Evolutionary conservation across 164 flowering plant genomes (phyloP), one percentile per base, ranked within the genome.

Genomic region (Berberis vulgaris): DNA sequence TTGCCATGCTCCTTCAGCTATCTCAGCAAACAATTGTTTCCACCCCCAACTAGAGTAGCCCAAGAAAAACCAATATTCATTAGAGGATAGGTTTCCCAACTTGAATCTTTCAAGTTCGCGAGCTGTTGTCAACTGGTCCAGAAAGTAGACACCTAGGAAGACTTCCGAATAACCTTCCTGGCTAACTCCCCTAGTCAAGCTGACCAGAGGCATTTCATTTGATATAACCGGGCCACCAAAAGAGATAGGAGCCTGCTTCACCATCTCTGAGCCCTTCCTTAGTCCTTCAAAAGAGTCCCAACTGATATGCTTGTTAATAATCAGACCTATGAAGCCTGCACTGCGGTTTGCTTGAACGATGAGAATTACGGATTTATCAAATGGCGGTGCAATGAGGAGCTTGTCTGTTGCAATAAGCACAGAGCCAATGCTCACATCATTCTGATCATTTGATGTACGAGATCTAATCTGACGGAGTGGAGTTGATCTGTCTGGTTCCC

Each of bases 31-130:
- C 13, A 93, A 77, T 64, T 93, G 98, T 41, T 84, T 71, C 96
- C 96, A 86, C 53, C 75, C 81, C 98, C 98, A 89, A 46, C 84
- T 70, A 2, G 96, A 78, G 62, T 77, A 85, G 6, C 98, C 98
- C 73, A 88, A 67, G 77, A 93, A 89, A 76, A 93, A 89, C 97
- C 98, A 93, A 63, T 73, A 85, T 52, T 81, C 82, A 41, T 62
- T 2, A 6, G 78, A 60, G 65, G 84, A 73, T 46, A 45, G 67
- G 60, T 82, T 83, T 44, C 86, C 84, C 6, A 72, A 66, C 66
- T 71, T 83, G 40, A 86, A 46, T 40, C 62, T 79, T 64, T 80
- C 73, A 41, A 89, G 72, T 67, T 70, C 73, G 60, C 59, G 26
- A 59, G 65, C 6, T 1, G 91, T 82, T 0, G 81, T 84, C 38